Evolutionary conservation across 805 yeast species (phyloP), one percentile per base, ranked within the genome.

Genomic region (Saccharomycopsis schoenii): DNA sequence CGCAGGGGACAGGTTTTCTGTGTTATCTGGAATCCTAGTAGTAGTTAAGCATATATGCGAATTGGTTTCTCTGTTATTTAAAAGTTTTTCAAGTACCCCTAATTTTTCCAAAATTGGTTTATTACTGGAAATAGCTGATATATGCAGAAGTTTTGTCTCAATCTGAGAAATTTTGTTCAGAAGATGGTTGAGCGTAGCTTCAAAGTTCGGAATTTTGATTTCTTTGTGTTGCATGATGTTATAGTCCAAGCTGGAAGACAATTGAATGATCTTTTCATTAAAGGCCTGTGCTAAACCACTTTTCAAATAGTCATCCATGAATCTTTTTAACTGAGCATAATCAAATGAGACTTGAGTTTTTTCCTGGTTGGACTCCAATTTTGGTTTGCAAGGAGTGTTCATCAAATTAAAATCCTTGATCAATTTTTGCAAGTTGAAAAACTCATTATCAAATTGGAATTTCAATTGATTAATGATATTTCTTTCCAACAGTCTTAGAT

Each of bases 371-470:
- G 34, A 29, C 34, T 40, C 55, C 15, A 29, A 12, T 2, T n/a
- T 57, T 14, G 36, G 47, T 15, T 57, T 34, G 37, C 40, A 25
- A 42, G 34, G 43, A 37, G 59, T 57, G 21, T 57, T 57, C 54
- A 41, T 11, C 10, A 43, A 34, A 42, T 57, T 57, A 29, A 57
- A 57, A 11, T 47, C 21, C 14, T 57, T 42, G n/a, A 47, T 21
- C 21, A 17, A 21, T 15, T 47, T 34, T 9, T 47, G 52, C 21
- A 47, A 47, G 21, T 47, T 47, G n/a, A 47, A 47, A 47, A 47
- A 47, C 12, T 47, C 52, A 47, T 47, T 47, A 25, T 17, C 25
- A 12, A 47, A 47, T 14, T 47, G 34, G 21, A 11, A 24, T 25
- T 47, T 47, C 9, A 47, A 4, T 24, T 47, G 52, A 2, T 47